Conservation (phyloP, 805 yeast species). For the Suhomyces sp. region DNA sequence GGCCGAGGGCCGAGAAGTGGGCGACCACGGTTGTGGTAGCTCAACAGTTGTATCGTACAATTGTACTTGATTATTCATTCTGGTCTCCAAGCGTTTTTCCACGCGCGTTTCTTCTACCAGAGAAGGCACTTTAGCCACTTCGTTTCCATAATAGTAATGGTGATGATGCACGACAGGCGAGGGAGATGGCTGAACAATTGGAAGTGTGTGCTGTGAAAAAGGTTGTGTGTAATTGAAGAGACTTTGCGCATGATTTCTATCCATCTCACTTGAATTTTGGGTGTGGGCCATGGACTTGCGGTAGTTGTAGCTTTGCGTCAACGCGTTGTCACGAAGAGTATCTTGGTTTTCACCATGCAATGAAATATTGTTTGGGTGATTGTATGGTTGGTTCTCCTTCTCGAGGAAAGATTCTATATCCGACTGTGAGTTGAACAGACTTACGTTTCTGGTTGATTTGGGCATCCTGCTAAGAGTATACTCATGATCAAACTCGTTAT, state of each 20-base stretch:
- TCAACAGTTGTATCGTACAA: background rate
- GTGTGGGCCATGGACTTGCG: background rate
- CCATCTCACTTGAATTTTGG: background rate
- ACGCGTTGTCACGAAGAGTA: background rate
- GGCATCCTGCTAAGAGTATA: background rate
- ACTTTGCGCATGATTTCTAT: background rate
- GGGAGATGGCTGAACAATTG: slow-evolving; percentile 10
- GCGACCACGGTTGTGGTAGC: slow-evolving; percentile 62
- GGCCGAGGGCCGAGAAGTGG: slow-evolving; percentile 48
- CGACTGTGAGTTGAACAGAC: slow-evolving; percentile 12
- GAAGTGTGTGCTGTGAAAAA: background rate
- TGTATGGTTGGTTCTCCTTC: slow-evolving; percentile 1
- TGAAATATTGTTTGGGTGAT: slow-evolving; percentile 3
- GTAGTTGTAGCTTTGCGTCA: background rate
- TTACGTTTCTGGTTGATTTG: slow-evolving; percentile 9
- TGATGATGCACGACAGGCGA: slow-evolving; percentile 33
- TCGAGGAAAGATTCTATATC: slow-evolving; percentile 6
- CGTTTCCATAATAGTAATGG: slow-evolving; percentile 40
- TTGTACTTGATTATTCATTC: background rate
- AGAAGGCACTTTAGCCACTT: background rate
- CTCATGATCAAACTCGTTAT: background rate
- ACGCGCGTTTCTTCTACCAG: background rate
- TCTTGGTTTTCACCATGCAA: slow-evolving; percentile 7
- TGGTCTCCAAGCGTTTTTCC: background rate
- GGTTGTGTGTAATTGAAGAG: background rate